These are phyloP conservation scores for Solanum bulbocastanum DNA, from an alignment of 257 asterid species.

Conservation along the genomic window DNA sequence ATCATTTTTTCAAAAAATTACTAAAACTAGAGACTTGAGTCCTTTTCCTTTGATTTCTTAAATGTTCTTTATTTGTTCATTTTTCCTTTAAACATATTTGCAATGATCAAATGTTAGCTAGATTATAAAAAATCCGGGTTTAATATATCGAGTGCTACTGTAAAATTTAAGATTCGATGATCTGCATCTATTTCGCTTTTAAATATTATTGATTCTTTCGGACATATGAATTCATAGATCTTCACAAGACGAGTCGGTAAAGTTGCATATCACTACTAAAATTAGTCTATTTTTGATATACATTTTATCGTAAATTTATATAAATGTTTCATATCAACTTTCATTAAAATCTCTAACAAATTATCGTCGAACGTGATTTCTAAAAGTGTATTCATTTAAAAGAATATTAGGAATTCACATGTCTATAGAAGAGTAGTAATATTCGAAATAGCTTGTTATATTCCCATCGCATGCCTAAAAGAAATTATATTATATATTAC, in stretches of 20 bases:
- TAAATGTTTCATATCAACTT: not conserved
- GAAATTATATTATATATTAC: not conserved
- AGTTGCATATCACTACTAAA: not conserved
- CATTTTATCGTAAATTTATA: not conserved
- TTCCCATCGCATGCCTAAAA: not conserved
- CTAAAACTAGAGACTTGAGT: not conserved
- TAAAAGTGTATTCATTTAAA: not conserved
- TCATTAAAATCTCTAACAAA: not conserved
- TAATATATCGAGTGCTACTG: not conserved
- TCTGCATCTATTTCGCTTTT: not conserved
- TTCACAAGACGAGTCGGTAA: not conserved
- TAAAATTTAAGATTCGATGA: not conserved
- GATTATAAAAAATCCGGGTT: not conserved
- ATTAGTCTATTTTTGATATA: not conserved
- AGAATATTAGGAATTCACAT: not conserved
- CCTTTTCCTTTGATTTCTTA: not conserved
- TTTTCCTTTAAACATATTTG: not conserved
- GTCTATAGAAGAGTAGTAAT: not conserved
- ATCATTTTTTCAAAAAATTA: not conserved
- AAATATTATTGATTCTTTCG: not conserved
- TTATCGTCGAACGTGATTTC: accelerated
- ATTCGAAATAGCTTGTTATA: not conserved
- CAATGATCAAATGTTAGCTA: not conserved
- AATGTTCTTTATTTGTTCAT: not conserved
- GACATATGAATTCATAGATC: not conserved